Percentiles rank a stretch among this genome's conserved stretches.
Evolutionary conservation across 2,329 filamentous ascomycete genomes (phyloP).

Genomic region (Verticillium dahliae): DNA sequence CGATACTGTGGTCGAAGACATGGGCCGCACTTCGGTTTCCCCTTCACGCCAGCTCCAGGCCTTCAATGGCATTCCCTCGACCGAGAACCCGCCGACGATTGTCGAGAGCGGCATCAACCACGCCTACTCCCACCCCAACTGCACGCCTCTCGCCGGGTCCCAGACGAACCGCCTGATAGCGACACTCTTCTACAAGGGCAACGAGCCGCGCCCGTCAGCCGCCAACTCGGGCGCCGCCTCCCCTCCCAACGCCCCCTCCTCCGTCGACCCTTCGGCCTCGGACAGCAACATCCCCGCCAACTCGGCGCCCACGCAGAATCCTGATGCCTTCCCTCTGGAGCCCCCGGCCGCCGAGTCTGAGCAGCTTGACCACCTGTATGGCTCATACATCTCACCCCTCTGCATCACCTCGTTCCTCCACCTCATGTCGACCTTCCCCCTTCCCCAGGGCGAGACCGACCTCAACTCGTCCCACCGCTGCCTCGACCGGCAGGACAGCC

Average conservation of each 20-base stretch:
- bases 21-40: slow-evolving; percentile 30
- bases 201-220: slow-evolving; percentile 12
- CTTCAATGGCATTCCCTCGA: slow-evolving; percentile 56
- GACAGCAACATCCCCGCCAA: slow-evolving; percentile 40
- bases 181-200: slow-evolving; percentile 56
- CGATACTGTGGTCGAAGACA: slow-evolving; percentile 57
- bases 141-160: slow-evolving; percentile 43
- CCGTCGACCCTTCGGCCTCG: slow-evolving; percentile 26
- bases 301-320: slow-evolving; percentile 52
- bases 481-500: slow-evolving; percentile 53
- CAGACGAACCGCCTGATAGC: slow-evolving; percentile 48
- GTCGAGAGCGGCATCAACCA: slow-evolving; percentile 58
- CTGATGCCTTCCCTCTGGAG: slow-evolving; percentile 54
- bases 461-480: slow-evolving; percentile 57
- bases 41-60: slow-evolving; percentile 35
- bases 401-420: slow-evolving; percentile 62
- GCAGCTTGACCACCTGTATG: slow-evolving; percentile 59
- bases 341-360: slow-evolving; percentile 49
- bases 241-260: slow-evolving; percentile 22
- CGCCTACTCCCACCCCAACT: slow-evolving; percentile 57
- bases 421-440: slow-evolving; percentile 57
- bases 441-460: slow-evolving; percentile 42
- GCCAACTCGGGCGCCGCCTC: slow-evolving; percentile 22
- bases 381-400: slow-evolving; percentile 58
- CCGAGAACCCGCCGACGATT: slow-evolving; percentile 51